These are phyloP conservation scores for Salicornia ramosissima DNA, from an alignment of 148 eudicot genomes.

Conservation along the genomic window DNA sequence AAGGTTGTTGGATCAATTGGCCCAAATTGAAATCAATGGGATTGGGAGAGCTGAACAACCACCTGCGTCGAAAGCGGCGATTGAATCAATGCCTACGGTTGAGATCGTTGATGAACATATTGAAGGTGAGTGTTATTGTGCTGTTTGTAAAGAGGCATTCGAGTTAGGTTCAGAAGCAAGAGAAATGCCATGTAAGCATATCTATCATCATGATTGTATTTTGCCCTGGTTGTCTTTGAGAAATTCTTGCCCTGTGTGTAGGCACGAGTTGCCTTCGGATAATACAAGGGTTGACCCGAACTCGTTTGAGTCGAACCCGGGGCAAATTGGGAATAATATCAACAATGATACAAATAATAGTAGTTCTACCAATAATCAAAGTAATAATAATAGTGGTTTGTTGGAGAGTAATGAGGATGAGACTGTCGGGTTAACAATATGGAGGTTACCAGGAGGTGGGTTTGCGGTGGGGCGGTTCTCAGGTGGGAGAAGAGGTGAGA, in stretches of 20 bases:
- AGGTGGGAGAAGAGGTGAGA: slow-evolving; percentile 68
- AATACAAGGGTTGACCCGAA: neutral
- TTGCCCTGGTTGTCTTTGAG: slow-evolving; percentile 65
- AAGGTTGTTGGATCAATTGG: slow-evolving; percentile 57
- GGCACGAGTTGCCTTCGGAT: slow-evolving; percentile 59
- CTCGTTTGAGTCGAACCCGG: slow-evolving; percentile 25
- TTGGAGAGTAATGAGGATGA: slow-evolving; percentile 51
- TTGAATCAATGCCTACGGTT: slow-evolving; percentile 66
- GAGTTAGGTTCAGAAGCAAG: slow-evolving; percentile 56
- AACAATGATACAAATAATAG: neutral
- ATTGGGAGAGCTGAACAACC: slow-evolving; percentile 59
- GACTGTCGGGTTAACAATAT: slow-evolving; percentile 83
- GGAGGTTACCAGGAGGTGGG: slow-evolving; percentile 96
- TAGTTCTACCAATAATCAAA: neutral
- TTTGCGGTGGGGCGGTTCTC: slow-evolving; percentile 87
- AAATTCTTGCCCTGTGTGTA: slow-evolving; percentile 81
- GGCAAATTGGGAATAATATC: slow-evolving; percentile 6
- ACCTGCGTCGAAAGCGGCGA: slow-evolving; percentile 77
- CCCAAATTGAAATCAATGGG: slow-evolving; percentile 64
- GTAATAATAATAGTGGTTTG: neutral
- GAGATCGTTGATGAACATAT: slow-evolving; percentile 44
- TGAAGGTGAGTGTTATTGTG: slow-evolving; percentile 49
- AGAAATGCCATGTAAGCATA: slow-evolving; percentile 87
- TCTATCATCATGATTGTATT: slow-evolving; percentile 73
- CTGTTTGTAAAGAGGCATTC: slow-evolving; percentile 76